Percentiles rank a stretch among this genome's conserved stretches.
Conservation (phyloP, 352 stramenopile species). For the Globisporangium radiosum region DNA sequence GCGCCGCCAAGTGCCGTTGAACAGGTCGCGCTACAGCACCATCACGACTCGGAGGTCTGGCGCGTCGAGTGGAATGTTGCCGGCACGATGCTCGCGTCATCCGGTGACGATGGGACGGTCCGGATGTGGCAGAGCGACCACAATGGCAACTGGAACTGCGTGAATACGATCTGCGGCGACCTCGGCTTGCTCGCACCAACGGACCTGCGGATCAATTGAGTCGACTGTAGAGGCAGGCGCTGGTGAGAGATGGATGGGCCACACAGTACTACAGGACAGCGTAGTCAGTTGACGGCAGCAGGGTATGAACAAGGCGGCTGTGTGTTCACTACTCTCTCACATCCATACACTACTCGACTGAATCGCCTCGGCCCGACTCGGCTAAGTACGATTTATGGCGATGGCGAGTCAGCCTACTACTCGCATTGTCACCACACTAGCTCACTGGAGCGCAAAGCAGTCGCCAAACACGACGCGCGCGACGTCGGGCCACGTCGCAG, state of each 20-base stretch:
- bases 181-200: constrained; percentile 29
- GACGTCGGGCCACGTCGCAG: constrained; percentile 54
- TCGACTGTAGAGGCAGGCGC: too few relatives aligned
- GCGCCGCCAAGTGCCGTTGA: constrained; percentile 57
- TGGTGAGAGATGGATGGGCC: too few relatives aligned
- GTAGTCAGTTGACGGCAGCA: too few relatives aligned
- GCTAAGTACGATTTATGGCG: too few relatives aligned
- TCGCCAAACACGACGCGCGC: constrained; percentile 57
- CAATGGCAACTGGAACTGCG: constrained; percentile 87
- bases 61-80: constrained; percentile 96
- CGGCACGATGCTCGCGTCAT: constrained; percentile 92
- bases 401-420: too few relatives aligned
- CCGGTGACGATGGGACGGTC: constrained; percentile 92
- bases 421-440: background rate
- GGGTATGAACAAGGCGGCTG: too few relatives aligned
- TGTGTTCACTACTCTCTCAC: background rate
- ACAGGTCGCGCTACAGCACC: constrained; percentile 70
- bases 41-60: constrained; percentile 91
- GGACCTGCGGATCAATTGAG: constrained; percentile 19
- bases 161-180: constrained; percentile 83
- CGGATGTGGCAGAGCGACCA: constrained; percentile 94
- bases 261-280: too few relatives aligned
- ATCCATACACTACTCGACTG: too few relatives aligned
- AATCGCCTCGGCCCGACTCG: too few relatives aligned
- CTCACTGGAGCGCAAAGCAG: constrained; percentile 27